Evolutionary conservation across 768 basidiomycete genomes (phyloP).

Genomic region (Rhodotorula diobovata): DNA sequence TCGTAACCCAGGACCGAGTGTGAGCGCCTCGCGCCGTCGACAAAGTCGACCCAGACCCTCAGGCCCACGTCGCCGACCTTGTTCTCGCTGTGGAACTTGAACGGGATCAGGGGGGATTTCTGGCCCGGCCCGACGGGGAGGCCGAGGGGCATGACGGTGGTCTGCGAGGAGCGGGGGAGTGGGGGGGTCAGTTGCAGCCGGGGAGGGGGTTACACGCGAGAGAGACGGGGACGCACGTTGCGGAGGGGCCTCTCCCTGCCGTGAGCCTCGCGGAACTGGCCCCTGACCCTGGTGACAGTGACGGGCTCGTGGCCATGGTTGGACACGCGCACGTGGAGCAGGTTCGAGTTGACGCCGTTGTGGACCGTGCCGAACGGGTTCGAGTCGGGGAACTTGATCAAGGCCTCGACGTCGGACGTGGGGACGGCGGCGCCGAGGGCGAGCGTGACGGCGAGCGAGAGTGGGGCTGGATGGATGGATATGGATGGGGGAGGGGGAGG

Average conservation of each 20-base stretch:
- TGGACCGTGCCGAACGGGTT: slow-evolving; percentile 19
- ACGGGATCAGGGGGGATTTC: background rate
- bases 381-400: slow-evolving; percentile 3
- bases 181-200: no score
- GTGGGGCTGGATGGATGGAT: background rate
- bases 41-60: slow-evolving; percentile 23
- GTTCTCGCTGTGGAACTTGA: slow-evolving; percentile 25
- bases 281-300: slow-evolving; percentile 3
- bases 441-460: background rate
- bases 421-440: background rate
- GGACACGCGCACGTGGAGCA: slow-evolving; percentile 2
- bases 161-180: background rate
- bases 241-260: slow-evolving; percentile 5
- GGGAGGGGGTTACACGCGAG: no score
- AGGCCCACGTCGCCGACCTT: slow-evolving; percentile 33
- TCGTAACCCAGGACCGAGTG: slow-evolving; percentile 45
- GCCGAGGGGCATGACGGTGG: background rate
- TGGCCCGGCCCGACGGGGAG: background rate
- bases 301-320: slow-evolving; percentile 14
- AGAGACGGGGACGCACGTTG: slow-evolving; percentile 7
- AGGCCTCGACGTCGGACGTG: background rate
- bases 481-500: background rate
- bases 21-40: slow-evolving; percentile 19
- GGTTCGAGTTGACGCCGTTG: slow-evolving; percentile 7
- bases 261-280: background rate